Evolutionary conservation across 2,329 filamentous ascomycete species (phyloP), one percentile per base, ranked within the genome.

Genomic region (Alternaria triticimaculans): DNA sequence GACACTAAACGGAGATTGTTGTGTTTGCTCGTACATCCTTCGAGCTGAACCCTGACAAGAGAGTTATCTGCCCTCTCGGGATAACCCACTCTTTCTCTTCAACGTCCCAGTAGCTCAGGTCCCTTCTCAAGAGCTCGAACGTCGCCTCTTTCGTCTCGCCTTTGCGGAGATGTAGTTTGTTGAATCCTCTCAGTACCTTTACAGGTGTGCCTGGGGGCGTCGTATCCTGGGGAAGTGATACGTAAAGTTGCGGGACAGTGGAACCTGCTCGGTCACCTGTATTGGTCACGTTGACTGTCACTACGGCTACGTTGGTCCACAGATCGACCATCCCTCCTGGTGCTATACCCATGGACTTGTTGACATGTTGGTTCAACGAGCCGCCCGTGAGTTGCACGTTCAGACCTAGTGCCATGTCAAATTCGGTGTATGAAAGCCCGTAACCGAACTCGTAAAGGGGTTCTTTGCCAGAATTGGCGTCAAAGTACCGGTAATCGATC

Each of bases 401-500:
- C 8, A 41, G 37, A 3, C 8, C 2, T n/a, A n/a, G 37, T 11
- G 8, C n/a, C 48, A 45, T 71, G 60, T 15, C 58, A 55, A 81
- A 81, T 8, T 71, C 76, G n/a, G 80, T 79, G 62, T 82, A 82
- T 55, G 70, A 76, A 3, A 81, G 64, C 4, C 79, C 80, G 45
- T 78, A 79, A 15, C 79, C 80, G 55, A 82, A 82, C 14, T 76
- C 74, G 55, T 76, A 81, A 11, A 68, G 69, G 3, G 75, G 67
- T 10, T 66, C 71, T 41, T 41, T 41, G 37, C 64, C 71, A 25
- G 78, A 74, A 20, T 65, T 44, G 2, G 72, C 72, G 65, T 87
- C 84, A 58, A 87, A 86, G 58, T 85, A 81, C 23, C 83, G 82
- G 69, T 88, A 87, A 67, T 87, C 86, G 58, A 87, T 86, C 30